Base-by-base conservation (phyloP, 208 protist species). In the Porcisia deanei region DNA sequence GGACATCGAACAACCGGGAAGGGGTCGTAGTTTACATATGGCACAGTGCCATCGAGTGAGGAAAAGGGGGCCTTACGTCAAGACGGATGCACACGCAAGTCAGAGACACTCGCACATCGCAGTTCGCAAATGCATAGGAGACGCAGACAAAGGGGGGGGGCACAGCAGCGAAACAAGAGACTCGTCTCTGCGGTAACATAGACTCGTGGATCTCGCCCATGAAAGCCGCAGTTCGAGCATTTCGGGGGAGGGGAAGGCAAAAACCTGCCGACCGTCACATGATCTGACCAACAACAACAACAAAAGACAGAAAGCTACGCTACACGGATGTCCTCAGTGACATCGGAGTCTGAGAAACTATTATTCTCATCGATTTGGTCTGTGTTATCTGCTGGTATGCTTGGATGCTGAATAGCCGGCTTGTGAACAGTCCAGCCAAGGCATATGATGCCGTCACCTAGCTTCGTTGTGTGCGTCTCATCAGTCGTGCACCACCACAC, bases 401-500 rank as follows among this genome's bases (percentile, higher is more conserved):
- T 53, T 30, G 73, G 73, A 58, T 78, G 78, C 41, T 78, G 78
- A 54, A 78, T 39, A 4, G 9, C 43, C 9, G 78, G 73, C 53
- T 78, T 82, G 30, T 63, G 73, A 30, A 72, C 53, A 0, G 81
- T n/a, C 73, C 75, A 80, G 3, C 87, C 87, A 12, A 78, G 52
- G 37, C 81, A 85, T 55, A 49, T 45, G 1, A 88, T 79, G 25
- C 68, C 79, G 2, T 61, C 47, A n/a, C 71, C 70, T 57, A 88
- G 47, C 57, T 65, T 45, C 57, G 60, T 77, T 20, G 71, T 68
- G 22, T 73, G 73, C 14, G 52, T 14, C 22, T 73, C 64, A 39
- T 81, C 77, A 8, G 84, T 72, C 0, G 89, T 93, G 39, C 74
- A 79, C 80, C 81, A 80, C 22, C 73, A 39, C 30, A 94, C 71